phyloP scores from a whole-genome alignment of 2,329 filamentous ascomycete species.

The Pseudocercospora cruenta region DNA sequence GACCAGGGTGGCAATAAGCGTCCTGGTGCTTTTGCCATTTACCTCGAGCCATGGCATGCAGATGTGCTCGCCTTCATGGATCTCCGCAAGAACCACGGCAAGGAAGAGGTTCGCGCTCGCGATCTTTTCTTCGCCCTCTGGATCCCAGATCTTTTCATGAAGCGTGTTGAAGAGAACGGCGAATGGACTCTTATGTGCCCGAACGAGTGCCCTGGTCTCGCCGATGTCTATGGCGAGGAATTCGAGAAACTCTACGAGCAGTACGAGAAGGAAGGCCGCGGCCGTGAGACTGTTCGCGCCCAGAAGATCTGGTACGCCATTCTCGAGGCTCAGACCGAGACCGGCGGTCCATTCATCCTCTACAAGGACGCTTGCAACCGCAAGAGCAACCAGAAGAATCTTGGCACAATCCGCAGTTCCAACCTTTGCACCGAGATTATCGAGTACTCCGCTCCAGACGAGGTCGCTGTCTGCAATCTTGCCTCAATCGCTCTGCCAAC shows the following conservation, averaged over 20 bases:
- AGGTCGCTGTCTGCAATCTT: constrained; percentile 98
- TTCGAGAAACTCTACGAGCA: constrained; percentile 90
- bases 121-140: constrained; percentile 97
- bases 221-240: constrained; percentile 96
- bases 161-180: constrained; percentile 94
- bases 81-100: constrained; percentile 98
- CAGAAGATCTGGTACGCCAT: constrained; percentile 99
- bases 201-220: constrained; percentile 90
- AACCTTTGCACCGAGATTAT: constrained; percentile 99
- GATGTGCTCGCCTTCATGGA: constrained; percentile 98
- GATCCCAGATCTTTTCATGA: constrained; percentile 99
- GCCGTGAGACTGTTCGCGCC: constrained; percentile 88
- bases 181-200: constrained; percentile 99
- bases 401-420: constrained; percentile 96
- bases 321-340: constrained; percentile 97
- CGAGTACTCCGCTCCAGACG: constrained; percentile 94
- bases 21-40: constrained; percentile 96
- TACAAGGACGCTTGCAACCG: constrained; percentile 99
- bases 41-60: constrained; percentile 97
- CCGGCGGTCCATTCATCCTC: constrained; percentile 98
- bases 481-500: constrained; percentile 90
- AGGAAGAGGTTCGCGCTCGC: constrained; percentile 95
- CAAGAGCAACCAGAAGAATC: constrained; percentile 99
- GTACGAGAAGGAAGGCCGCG: constrained; percentile 86
- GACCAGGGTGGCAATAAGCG: constrained; percentile 99